Evolutionary conservation across 495 filamentous ascomycete species (phyloP), one percentile per base, ranked within the genome.

Genomic region (Aspergillus coremiiformis): DNA sequence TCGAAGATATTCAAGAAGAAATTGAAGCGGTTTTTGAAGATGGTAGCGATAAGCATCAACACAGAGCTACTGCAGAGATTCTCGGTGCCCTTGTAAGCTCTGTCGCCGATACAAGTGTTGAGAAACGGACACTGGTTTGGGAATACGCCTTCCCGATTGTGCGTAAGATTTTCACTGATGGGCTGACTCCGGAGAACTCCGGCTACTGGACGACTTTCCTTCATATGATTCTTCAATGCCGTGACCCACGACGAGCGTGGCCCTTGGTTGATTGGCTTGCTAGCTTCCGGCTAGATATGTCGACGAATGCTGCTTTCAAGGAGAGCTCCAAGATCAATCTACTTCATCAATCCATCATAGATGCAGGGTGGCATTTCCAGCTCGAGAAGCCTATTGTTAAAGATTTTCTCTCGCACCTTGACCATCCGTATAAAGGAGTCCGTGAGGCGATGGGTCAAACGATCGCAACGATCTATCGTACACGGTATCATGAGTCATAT

Each of bases 361-460:
- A 95, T 64, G 76, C 84, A 44, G 94, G 94, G 2, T 99, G 93
- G 93, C 93, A 96, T 67, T 97, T 96, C 76, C 90, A 87, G 53
- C 78, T 87, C 2, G 90, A 95, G 50, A 90, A 89, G 71, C 90
- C 94, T 4, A 90, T 97, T 52, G 67, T 96, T 2, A 74, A 93
- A 27, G 84, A 99, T 66, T 96, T 96, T 67, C 73, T 97, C 23
- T 71, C 78, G 14, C 93, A 99, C 63, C 78, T 99, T 37, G 90
- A 97, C 68, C 93, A 99, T 66, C 93, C 93, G 0, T 99, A 99
- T 69, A 97, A 99, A 74, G 84, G 86, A 24, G 93, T 99, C 8
- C 83, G 93, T 29, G 93, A 96, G 73, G 86, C 90, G 1, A 94
- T 99, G 74, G 93, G 94, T 10, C 83, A 87, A 37, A 89, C 91